These are phyloP conservation scores for Carex pumila DNA, from an alignment of 176 grass and related monocot species.

Conservation along the genomic window DNA sequence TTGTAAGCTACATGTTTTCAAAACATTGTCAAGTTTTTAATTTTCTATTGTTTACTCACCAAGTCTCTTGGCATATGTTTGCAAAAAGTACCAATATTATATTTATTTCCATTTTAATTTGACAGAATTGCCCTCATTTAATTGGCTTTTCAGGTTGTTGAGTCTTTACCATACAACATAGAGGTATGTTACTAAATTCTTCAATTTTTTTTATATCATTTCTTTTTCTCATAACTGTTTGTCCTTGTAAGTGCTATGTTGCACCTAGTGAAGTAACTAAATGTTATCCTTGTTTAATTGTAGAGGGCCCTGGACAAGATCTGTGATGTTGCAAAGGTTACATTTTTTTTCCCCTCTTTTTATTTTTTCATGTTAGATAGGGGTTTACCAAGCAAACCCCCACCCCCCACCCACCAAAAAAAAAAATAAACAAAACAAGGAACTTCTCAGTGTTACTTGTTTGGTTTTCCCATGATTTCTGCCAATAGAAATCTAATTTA, in stretches of 20 bases:
- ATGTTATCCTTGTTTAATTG: neutral
- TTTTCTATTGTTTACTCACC: neutral
- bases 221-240: neutral
- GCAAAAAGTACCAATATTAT: neutral
- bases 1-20: neutral
- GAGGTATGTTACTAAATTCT: neutral
- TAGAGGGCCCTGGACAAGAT: neutral
- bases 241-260: neutral
- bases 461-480: neutral
- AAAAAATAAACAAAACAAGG: neutral
- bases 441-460: neutral
- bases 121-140: neutral
- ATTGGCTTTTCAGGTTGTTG: constrained; percentile 14
- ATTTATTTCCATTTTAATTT: neutral
- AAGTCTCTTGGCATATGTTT: neutral
- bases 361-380: neutral
- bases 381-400: neutral
- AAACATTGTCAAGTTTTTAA: neutral
- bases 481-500: neutral
- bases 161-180: constrained; percentile 4
- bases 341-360: neutral
- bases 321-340: neutral
- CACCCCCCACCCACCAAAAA: neutral
- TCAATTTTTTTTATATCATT: neutral
- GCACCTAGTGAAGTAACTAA: neutral